Evolutionary conservation across 2,329 filamentous ascomycete species (phyloP), one percentile per base, ranked within the genome.

Genomic region (Raffaelea albimanens): DNA sequence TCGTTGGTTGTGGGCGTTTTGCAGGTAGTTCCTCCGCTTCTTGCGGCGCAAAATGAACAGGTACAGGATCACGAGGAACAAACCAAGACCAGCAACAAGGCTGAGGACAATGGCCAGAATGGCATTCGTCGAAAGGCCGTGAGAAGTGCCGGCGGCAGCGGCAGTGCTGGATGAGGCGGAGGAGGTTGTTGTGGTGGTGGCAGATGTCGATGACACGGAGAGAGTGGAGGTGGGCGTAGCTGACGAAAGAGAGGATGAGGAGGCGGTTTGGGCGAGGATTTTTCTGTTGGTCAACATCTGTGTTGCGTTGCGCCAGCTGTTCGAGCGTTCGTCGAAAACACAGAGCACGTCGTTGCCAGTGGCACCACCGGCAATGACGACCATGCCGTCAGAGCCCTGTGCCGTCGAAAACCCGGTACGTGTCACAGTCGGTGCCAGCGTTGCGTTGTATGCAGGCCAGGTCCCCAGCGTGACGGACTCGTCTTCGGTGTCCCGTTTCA

Each of bases 41-140:
- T 48, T 49, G 25, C 76, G 72, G 50, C 73, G 74, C 59, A 78
- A 74, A 21, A 89, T 66, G 23, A 85, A 70, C 44, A 93, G 69
- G 19, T 96, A 72, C n/a, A 88, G 61, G 1, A 86, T 62, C 22
- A 85, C 72, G n/a, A 94, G 68, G 7, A 95, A 60, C 1, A 80
- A 66, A 19, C 84, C 80, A 45, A 88, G 69, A 18, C 85, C 88
- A 45, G 86, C 76, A 20, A 95, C 80, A n/a, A 83, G 81, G 13
- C 90, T 89, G 1, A 97, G 73, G 0, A 86, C 86, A 44, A 87
- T 86, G 31, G 87, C 90, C 2, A 96, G 73, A 23, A 95, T 83
- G 8, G 80, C 55, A 64, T 74, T 69, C 60, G 69, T 59, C 50
- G 62, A 59, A 43, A 63, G 53, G 40, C 50, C 47, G n/a, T 58